phyloP scores from a whole-genome alignment of 305 asterid genomes.

The Fraxinus sp. region DNA sequence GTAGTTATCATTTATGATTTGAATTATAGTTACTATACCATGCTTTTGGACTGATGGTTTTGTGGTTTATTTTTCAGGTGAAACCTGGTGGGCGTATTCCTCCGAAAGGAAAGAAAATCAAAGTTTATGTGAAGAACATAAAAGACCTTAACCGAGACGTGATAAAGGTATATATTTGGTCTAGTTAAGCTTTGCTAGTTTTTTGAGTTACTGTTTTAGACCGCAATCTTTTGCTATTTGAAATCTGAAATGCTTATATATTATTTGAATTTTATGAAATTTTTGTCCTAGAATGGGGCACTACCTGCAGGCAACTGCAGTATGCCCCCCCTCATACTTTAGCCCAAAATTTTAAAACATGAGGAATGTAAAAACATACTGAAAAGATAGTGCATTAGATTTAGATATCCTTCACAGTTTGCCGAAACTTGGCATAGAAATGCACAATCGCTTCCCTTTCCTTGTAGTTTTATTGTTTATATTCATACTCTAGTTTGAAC shows the following conservation, averaged over 20 bases:
- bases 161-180: constrained; percentile 58
- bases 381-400: neutral
- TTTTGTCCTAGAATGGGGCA: neutral
- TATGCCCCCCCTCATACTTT: neutral
- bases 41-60: constrained; percentile 13
- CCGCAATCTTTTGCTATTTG: neutral
- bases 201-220: neutral
- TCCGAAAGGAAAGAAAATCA: constrained; percentile 76
- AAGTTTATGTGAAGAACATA: constrained; percentile 54
- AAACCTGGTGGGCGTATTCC: constrained; percentile 89
- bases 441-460: neutral
- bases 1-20: neutral
- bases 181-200: neutral
- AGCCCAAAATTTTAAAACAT: neutral
- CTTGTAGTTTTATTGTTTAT: neutral
- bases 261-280: neutral
- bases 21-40: neutral
- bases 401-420: neutral
- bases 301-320: neutral
- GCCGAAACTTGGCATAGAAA: neutral
- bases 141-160: constrained; percentile 90
- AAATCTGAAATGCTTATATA: neutral
- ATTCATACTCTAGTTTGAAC: neutral
- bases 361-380: neutral
- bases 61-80: constrained; percentile 47